phyloP scores from a whole-genome alignment of 192 early-diverging fungal species.

The Backusella australiensis region DNA sequence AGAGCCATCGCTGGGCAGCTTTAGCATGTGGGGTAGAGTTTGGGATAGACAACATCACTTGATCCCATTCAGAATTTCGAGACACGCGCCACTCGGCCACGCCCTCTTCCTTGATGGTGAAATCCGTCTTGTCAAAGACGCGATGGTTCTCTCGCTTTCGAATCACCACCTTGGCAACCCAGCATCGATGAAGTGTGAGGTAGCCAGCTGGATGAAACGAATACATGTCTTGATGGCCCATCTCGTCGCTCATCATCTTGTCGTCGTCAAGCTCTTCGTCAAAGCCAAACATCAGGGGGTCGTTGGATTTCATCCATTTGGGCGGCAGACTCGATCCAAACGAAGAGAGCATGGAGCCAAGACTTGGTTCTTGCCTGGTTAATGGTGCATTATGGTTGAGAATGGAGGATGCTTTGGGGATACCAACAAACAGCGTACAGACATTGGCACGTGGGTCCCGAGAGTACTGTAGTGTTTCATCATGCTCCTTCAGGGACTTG shows the following conservation, averaged over 20 bases:
- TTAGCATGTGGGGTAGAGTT: not conserved
- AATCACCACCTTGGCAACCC: constrained; percentile 41
- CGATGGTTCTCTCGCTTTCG: constrained; percentile 43
- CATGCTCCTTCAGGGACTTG: not conserved
- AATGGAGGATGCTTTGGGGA: constrained; percentile 3
- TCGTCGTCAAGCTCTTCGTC: constrained; percentile 28
- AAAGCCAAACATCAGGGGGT: constrained; percentile 33
- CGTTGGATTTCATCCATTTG: constrained; percentile 20
- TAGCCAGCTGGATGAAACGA: constrained; percentile 53
- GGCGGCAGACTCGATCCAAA: constrained; percentile 15
- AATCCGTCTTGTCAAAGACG: constrained; percentile 43
- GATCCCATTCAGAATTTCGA: constrained; percentile 41
- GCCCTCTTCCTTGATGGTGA: constrained; percentile 49
- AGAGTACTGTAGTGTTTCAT: not conserved
- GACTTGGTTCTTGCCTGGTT: not conserved
- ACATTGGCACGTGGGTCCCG: constrained; percentile 20
- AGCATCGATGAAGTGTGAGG: constrained; percentile 52
- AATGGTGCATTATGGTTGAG: not conserved
- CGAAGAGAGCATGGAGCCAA: constrained; percentile 21
- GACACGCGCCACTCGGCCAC: constrained; percentile 55
- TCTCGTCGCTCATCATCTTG: constrained; percentile 38
- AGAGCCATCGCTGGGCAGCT: constrained; percentile 30
- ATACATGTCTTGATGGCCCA: constrained; percentile 48
- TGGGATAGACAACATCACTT: constrained; percentile 8
- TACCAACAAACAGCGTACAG: constrained; percentile 19